Evolutionary conservation across 192 early-diverging fungal genomes (phyloP).

Genomic region (Chytriomyces confervae): DNA sequence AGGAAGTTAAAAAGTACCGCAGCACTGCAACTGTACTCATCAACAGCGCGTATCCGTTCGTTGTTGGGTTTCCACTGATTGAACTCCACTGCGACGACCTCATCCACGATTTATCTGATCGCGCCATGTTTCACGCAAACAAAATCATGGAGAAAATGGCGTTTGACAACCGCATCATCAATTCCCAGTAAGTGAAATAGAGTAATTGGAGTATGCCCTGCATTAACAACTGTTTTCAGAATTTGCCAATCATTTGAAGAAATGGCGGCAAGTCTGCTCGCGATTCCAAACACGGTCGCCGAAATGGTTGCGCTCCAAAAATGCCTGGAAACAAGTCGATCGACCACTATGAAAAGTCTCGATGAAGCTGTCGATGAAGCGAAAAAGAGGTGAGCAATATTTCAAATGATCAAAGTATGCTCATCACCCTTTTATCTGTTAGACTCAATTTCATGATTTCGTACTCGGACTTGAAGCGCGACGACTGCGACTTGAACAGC

Average conservation of each 20-base stretch:
- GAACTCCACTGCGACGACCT: slow-evolving; percentile 63
- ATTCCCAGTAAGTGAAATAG: slow-evolving; percentile 24
- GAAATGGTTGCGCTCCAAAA: slow-evolving; percentile 69
- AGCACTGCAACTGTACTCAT: slow-evolving; percentile 48
- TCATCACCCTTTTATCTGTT: not conserved
- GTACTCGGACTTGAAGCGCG: slow-evolving; percentile 58
- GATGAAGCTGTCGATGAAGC: slow-evolving; percentile 65
- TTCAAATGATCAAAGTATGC: not conserved
- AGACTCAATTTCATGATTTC: slow-evolving; percentile 68
- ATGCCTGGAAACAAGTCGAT: slow-evolving; percentile 54
- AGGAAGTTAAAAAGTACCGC: slow-evolving; percentile 52
- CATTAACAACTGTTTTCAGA: slow-evolving; percentile 5
- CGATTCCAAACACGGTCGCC: slow-evolving; percentile 58
- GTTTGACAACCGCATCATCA: slow-evolving; percentile 39
- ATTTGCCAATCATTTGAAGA: slow-evolving; percentile 54
- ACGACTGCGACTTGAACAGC: slow-evolving; percentile 67
- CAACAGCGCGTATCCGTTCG: slow-evolving; percentile 58
- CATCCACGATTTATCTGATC: slow-evolving; percentile 53
- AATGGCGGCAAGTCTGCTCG: slow-evolving; percentile 50
- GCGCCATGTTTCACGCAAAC: slow-evolving; percentile 51
- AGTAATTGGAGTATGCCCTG: slow-evolving; percentile 8
- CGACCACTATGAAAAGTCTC: slow-evolving; percentile 46
- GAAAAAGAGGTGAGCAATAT: slow-evolving; percentile 52
- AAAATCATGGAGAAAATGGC: slow-evolving; percentile 57
- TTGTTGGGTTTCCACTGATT: slow-evolving; percentile 59